phyloP scores from a whole-genome alignment of 2,329 filamentous ascomycete species.

The Penicillium nordicum region DNA sequence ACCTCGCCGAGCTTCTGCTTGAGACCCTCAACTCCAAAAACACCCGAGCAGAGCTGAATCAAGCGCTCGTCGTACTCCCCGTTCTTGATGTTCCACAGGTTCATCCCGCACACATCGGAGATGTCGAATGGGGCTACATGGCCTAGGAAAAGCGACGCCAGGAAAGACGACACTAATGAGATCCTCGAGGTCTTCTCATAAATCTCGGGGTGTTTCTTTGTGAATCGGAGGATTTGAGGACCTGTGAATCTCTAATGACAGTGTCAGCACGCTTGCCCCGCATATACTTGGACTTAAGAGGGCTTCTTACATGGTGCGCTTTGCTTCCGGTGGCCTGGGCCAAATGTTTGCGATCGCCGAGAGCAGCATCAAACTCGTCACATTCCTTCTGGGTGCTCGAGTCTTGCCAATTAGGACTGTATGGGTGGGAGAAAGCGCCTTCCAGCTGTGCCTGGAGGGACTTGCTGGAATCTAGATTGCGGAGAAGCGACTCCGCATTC shows the following conservation, averaged over 20 bases:
- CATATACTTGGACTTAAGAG: background rate
- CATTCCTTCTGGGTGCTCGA: constrained; percentile 90
- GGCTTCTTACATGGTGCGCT: constrained; percentile 77
- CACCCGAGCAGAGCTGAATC: constrained; percentile 69
- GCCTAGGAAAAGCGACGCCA: constrained; percentile 86
- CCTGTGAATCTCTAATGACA: constrained; percentile 80
- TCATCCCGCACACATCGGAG: constrained; percentile 93
- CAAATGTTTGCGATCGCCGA: constrained; percentile 65
- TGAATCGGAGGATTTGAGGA: constrained; percentile 90
- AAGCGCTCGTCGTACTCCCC: constrained; percentile 72
- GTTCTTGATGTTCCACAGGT: constrained; percentile 83
- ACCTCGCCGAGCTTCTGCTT: constrained; percentile 77
- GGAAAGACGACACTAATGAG: constrained; percentile 90
- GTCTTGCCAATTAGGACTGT: constrained; percentile 97
- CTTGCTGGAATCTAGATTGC: constrained; percentile 56
- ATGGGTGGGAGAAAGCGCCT: constrained; percentile 74
- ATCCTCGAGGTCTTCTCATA: constrained; percentile 80
- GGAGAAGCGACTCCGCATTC: constrained; percentile 64
- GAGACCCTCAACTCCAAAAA: constrained; percentile 61
- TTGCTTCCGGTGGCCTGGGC: constrained; percentile 83
- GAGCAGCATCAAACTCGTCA: constrained; percentile 73
- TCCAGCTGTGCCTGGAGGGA: constrained; percentile 69
- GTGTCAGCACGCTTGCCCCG: background rate
- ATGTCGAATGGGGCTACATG: constrained; percentile 85
- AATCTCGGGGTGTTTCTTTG: constrained; percentile 72